Evolutionary conservation across 192 early-diverging fungal genomes (phyloP).

Genomic region (Coemansia javaensis): DNA sequence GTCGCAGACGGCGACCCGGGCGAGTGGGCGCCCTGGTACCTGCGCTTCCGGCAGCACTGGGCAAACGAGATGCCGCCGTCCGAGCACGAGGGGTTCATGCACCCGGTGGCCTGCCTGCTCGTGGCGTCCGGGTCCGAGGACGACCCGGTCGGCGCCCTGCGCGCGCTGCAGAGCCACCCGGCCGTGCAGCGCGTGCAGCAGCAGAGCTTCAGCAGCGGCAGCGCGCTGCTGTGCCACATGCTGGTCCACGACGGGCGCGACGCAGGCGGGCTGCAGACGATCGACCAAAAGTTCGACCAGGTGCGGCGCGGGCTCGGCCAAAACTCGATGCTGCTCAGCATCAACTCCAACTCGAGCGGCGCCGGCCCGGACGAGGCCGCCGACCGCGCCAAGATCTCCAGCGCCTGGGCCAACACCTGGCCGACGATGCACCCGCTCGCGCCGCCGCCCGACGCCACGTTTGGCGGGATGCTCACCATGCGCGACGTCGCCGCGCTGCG

Average conservation of each 20-base stretch:
- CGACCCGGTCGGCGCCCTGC: constrained; percentile 70
- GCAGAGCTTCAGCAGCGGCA: constrained; percentile 72
- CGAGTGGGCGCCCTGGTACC: constrained; percentile 77
- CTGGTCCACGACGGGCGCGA: constrained; percentile 75
- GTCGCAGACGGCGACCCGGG: constrained; percentile 15
- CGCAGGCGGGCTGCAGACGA: constrained; percentile 22
- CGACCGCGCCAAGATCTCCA: constrained; percentile 25
- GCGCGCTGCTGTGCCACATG: constrained; percentile 75
- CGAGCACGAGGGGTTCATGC: constrained; percentile 92
- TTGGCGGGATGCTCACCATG: constrained; percentile 39
- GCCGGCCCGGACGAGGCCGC: constrained; percentile 2
- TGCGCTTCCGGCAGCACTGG: constrained; percentile 61
- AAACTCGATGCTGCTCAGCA: constrained; percentile 30
- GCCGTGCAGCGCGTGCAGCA: constrained; percentile 56
- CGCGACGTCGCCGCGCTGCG: constrained; percentile 44
- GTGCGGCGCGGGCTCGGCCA: constrained; percentile 45
- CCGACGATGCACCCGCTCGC: constrained; percentile 12
- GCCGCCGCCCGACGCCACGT: background rate
- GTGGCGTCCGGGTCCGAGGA: constrained; percentile 64
- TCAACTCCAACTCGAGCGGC: constrained; percentile 38
- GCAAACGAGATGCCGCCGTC: constrained; percentile 57
- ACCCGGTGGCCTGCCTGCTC: constrained; percentile 81
- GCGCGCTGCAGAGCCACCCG: constrained; percentile 53
- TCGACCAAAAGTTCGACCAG: constrained; percentile 44
- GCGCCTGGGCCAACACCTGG: constrained; percentile 28